Percentiles rank a stretch among this genome's conserved stretches.
Evolutionary conservation across 2,329 filamentous ascomycete genomes (phyloP).

Genomic region (Nemania sp.): DNA sequence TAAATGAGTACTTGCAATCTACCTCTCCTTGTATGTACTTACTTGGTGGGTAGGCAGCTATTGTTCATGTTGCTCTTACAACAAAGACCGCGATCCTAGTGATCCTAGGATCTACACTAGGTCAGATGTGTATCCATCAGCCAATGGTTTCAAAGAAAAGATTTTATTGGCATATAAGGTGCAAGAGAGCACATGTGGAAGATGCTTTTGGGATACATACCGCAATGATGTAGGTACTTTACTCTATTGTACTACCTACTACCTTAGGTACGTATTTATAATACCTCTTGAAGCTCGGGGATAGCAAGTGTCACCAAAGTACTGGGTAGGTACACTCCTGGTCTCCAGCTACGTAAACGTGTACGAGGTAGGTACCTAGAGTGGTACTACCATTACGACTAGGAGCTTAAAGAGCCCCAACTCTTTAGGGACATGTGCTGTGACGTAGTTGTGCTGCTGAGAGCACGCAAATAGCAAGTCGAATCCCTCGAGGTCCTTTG

Average conservation of each 20-base stretch:
- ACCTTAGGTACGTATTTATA: too few species aligned
- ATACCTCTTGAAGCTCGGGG: neutral
- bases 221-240: too few species aligned
- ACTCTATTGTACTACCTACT: too few species aligned
- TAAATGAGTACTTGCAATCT: neutral
- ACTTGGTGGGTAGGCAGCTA: neutral
- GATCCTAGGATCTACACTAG: neutral
- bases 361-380: too few species aligned
- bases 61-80: slow-evolving; percentile 8
- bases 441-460: slow-evolving; percentile 30
- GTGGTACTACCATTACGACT: neutral
- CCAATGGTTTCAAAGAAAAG: neutral
- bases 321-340: neutral
- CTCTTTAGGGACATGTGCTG: slow-evolving; percentile 17
- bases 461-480: slow-evolving; percentile 24
- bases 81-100: neutral
- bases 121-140: neutral
- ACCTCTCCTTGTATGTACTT: neutral
- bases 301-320: neutral
- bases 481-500: slow-evolving; percentile 13
- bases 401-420: slow-evolving; percentile 22
- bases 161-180: neutral
- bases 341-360: too few species aligned
- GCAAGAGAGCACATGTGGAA: neutral
- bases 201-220: too few species aligned